phyloP scores from a whole-genome alignment of 2,329 filamentous ascomycete species.

The Epichloe glyceriae region DNA sequence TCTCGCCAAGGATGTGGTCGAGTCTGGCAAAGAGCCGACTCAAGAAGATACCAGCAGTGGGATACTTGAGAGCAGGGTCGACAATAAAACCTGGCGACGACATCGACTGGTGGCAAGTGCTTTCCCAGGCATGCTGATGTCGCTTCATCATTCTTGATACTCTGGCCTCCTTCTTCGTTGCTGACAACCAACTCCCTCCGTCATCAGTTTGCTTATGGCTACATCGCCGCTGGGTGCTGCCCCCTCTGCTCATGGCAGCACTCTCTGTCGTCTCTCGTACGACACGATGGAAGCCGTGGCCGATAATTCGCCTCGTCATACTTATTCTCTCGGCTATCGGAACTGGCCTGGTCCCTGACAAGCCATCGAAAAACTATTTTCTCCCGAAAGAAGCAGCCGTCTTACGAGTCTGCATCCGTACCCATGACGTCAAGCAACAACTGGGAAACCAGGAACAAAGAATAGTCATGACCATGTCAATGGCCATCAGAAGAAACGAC shows the following conservation, averaged over 20 bases:
- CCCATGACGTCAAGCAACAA: slow-evolving; percentile 1
- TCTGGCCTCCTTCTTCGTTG: not conserved
- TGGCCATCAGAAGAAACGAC: not conserved
- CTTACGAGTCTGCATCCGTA: slow-evolving; percentile 7
- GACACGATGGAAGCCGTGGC: slow-evolving; percentile 19
- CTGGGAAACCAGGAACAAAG: not conserved
- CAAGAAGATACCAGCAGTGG: not conserved
- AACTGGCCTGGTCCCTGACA: slow-evolving; percentile 12
- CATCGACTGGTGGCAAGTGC: slow-evolving; percentile 20
- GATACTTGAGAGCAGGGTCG: slow-evolving; percentile 8
- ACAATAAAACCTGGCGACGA: slow-evolving; percentile 8
- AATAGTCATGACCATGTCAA: not conserved
- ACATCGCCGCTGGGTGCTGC: slow-evolving; percentile 19
- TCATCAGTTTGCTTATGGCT: slow-evolving; percentile 22
- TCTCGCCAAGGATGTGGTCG: slow-evolving; percentile 9
- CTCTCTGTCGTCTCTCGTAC: slow-evolving; percentile 19
- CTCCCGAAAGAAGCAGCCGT: slow-evolving; percentile 5
- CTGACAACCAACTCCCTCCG: not conserved
- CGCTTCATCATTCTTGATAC: not conserved
- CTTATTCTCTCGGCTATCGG: slow-evolving; percentile 18
- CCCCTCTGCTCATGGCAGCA: slow-evolving; percentile 20
- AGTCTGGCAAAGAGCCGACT: not conserved
- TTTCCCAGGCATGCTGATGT: not conserved
- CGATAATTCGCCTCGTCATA: slow-evolving; percentile 17
- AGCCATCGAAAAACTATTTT: slow-evolving; percentile 5